Evolutionary conservation across 768 basidiomycete genomes (phyloP).

Genomic region (Sutorius australiensis): DNA sequence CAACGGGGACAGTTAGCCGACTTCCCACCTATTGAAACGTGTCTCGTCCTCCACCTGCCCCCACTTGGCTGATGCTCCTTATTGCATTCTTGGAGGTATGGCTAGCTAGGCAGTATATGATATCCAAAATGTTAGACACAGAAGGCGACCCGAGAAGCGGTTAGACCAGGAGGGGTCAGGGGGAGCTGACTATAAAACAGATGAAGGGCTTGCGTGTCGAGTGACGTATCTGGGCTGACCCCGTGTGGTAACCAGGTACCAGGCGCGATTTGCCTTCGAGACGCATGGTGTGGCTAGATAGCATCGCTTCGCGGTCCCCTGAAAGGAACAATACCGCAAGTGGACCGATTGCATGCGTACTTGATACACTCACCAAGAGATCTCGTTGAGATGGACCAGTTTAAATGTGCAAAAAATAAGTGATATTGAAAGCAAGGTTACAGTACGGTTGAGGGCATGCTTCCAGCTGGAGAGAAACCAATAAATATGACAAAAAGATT

Average conservation of each 20-base stretch:
- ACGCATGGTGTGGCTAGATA: neutral
- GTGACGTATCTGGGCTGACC: too few relatives aligned
- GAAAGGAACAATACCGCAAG: neutral
- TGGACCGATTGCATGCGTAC: neutral
- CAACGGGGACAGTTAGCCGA: too few relatives aligned
- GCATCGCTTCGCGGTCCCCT: neutral
- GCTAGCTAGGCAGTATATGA: too few relatives aligned
- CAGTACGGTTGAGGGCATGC: neutral
- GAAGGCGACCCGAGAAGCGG: too few relatives aligned
- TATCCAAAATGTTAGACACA: too few relatives aligned
- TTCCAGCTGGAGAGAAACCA: neutral
- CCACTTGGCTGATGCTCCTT: too few relatives aligned
- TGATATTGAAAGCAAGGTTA: slow-evolving; percentile 6
- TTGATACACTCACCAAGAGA: slow-evolving; percentile 8
- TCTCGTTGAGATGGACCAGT: neutral
- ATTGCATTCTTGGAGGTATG: too few relatives aligned
- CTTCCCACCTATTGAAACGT: neutral
- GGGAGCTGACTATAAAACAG: too few relatives aligned
- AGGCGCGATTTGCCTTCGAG: neutral
- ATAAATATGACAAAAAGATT: slow-evolving; percentile 3
- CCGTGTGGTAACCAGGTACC: neutral
- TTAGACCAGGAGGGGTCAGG: too few relatives aligned
- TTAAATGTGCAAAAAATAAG: neutral
- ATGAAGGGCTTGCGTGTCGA: too few relatives aligned
- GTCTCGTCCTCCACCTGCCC: neutral